Base-by-base conservation (phyloP, 352 stramenopile species). In the Phytopythium sindhum region DNA sequence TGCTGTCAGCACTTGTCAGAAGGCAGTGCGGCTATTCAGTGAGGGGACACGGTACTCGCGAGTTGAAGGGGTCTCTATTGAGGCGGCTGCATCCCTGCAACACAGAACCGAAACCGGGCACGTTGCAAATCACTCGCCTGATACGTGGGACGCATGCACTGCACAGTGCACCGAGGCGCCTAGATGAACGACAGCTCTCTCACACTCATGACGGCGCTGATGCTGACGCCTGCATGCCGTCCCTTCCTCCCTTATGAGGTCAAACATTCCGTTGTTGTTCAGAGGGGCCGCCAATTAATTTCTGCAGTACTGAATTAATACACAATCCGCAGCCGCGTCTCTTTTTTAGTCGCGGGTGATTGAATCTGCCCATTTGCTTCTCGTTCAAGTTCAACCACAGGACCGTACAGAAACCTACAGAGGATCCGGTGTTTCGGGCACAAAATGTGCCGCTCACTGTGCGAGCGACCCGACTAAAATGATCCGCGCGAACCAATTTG, bases 1-100 rank as follows among this genome's bases (percentile, higher is more conserved):
- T 15, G 17, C 4, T 35, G 31, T 35, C 8, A 24, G 17, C 1
- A 28, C 21, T 12, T 15, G 44, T 42, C 4, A 42, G 14, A 19
- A 12, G 4, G 2, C 3, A 10, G 6, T 51, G 44, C 44, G 44
- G 44, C 21, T 24, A 4, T 51, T 10, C 3, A 51, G 44, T 51
- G 21, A 28, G 28, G 44, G 44, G 19, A 8, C 3, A 35, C 31
- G 31, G 31, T 35, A 35, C 19, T 15, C 23, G 12, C 24, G 8
- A 53, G 47, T 53, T 53, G 47, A 53, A 53, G 47, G 47, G n/a
- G 23, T 23, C 47, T 33, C 47, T 53, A 53, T 53, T 53, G 1
- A 4, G n/a, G 1, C n/a, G 12, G 47, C 37, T 19, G 4, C 37
- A 12, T 19, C 10, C 37, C 35, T 11, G 11, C 7, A 12, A 41